phyloP scores from a whole-genome alignment of 1,139 yeast genomes.

The Torulaspora pretoriensis region DNA sequence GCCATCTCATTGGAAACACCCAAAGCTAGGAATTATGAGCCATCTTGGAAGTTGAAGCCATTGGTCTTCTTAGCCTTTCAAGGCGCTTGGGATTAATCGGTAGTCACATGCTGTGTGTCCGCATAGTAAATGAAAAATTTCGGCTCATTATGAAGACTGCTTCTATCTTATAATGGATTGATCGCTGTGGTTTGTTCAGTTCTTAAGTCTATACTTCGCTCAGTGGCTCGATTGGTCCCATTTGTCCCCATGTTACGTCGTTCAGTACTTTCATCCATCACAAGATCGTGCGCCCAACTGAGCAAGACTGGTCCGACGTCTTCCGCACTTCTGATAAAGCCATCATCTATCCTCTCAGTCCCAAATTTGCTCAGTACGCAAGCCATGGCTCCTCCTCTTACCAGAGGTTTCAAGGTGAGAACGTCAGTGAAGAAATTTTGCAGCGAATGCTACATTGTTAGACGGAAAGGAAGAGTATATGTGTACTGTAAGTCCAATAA shows the following conservation, averaged over 20 bases:
- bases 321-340: constrained; percentile 1
- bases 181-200: no score
- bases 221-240: no score
- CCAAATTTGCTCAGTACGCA: not conserved
- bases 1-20: constrained; percentile 9
- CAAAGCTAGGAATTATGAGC: no score
- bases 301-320: constrained; percentile 8
- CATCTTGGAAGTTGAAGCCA: not conserved
- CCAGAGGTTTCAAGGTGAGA: constrained; percentile 62
- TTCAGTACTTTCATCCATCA: constrained; percentile 9
- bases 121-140: not conserved
- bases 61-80: not conserved
- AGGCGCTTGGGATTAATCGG: not conserved
- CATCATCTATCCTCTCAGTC: not conserved
- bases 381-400: constrained; percentile 22
- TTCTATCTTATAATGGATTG: no score
- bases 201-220: no score
- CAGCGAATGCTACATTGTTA: constrained; percentile 82
- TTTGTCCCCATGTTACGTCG: constrained; percentile 11
- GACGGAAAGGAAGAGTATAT: constrained; percentile 90
- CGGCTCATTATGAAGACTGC: not conserved
- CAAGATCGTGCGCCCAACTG: constrained; percentile 8
- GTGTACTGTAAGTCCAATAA: constrained; percentile 90
- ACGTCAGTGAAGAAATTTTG: constrained; percentile 92
- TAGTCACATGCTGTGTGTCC: not conserved